Evolutionary conservation across 305 asterid species (phyloP).

Genomic region (Solanum hybrid): DNA sequence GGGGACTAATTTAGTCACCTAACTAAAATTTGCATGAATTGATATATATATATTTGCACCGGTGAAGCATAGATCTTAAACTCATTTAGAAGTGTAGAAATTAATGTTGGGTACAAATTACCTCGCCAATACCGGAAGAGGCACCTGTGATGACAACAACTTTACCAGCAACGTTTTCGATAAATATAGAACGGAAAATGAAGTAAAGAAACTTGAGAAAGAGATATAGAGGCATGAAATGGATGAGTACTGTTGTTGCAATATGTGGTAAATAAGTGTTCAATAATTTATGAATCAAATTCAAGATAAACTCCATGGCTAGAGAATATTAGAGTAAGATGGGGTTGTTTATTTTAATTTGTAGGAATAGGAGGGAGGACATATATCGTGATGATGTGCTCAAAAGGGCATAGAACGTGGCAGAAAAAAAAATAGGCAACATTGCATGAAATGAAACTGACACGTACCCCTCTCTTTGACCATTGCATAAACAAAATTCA

Average conservation of each 20-base stretch:
- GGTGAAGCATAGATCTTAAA: neutral
- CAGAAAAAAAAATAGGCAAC: neutral
- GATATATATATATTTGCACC: neutral
- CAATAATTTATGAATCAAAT: constrained; percentile 24
- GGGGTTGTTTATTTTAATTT: neutral
- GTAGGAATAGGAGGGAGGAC: neutral
- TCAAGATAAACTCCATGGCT: constrained; percentile 12
- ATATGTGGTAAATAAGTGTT: constrained; percentile 27
- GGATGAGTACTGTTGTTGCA: constrained; percentile 12
- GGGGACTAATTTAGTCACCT: neutral
- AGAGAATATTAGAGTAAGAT: neutral
- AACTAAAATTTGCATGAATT: neutral
- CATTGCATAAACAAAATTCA: neutral
- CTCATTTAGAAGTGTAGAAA: neutral
- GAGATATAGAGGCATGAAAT: constrained; percentile 31
- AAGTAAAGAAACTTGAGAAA: constrained; percentile 19
- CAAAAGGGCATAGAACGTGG: neutral
- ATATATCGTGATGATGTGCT: neutral
- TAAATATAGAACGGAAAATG: constrained; percentile 28
- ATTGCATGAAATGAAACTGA: neutral
- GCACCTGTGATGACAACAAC: constrained; percentile 66
- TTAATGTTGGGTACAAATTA: neutral
- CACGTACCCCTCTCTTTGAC: neutral
- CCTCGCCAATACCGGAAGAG: constrained; percentile 80
- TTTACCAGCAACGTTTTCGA: constrained; percentile 41